These are phyloP conservation scores for Lachancea kluyveri DNA, from an alignment of 805 yeast genomes.

Conservation along the genomic window DNA sequence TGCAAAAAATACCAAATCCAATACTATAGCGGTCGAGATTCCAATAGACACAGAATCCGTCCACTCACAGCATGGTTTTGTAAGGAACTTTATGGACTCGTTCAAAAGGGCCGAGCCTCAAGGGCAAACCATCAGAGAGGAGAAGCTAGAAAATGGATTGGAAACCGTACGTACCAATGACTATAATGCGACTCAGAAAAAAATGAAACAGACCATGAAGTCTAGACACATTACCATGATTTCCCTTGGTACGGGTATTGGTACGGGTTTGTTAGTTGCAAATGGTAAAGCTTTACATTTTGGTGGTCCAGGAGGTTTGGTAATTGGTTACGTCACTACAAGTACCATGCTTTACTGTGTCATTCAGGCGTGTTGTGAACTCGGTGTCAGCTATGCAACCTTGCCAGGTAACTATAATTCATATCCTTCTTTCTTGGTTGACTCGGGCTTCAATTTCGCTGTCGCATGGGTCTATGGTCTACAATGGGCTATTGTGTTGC, in stretches of 20 bases:
- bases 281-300: constrained; percentile 39
- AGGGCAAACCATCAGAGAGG: no score
- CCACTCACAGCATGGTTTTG: no score
- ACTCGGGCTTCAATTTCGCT: constrained; percentile 66
- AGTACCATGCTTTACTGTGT: constrained; percentile 51
- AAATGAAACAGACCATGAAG: constrained; percentile 31
- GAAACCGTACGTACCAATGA: no score
- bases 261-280: constrained; percentile 62
- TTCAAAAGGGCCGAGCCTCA: constrained; percentile 20
- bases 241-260: constrained; percentile 78
- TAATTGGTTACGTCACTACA: constrained; percentile 49
- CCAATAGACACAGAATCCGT: no score
- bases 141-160: no score
- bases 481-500: constrained; percentile 58
- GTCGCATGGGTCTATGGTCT: constrained; percentile 65
- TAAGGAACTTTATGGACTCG: constrained; percentile 19
- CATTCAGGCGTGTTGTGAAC: constrained; percentile 54
- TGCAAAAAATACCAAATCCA: no score
- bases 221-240: constrained; percentile 27
- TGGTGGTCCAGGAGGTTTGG: constrained; percentile 41
- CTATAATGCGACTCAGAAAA: no score
- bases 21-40: no score
- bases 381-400: constrained; percentile 48
- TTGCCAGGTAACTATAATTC: constrained; percentile 37
- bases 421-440: constrained; percentile 40